Base-by-base conservation (phyloP, 2,329 filamentous ascomycete genomes). In the Grosmannia penicillata region DNA sequence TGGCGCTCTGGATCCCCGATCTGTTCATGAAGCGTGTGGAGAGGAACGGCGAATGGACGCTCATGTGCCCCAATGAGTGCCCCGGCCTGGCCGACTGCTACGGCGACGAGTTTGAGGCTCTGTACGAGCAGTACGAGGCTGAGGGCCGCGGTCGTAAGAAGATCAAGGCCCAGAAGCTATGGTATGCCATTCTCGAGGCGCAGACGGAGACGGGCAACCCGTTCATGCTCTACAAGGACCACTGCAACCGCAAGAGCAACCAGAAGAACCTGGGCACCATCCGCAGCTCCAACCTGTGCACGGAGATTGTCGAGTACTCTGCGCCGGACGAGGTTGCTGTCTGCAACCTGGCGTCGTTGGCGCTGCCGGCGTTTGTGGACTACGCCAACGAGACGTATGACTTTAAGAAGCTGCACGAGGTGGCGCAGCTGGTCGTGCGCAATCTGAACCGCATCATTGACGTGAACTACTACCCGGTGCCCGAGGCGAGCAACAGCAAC, bases 11-110 rank as follows among this genome's bases (percentile, higher is more conserved):
- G 91, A 95, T 95, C 42, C 87, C 91, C 14, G 91, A 98, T 68
- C 74, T 98, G 33, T 98, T 98, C 76, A 98, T 98, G 91, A 93
- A 94, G 72, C 86, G 91, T 59, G 89, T 98, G 40, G 86, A 98
- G 65, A 79, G 85, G 69, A 98, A 98, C 59, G 81, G 76, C 41
- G 82, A 91, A 43, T 98, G 91, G 91, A 96, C 91, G 15, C 70
- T 98, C 31, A 94, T 98, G 81, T 98, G 91, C 62, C 91, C 91
- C 46, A 93, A 93, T 54, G 91, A 98, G 63, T 91, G 85, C 54
- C 82, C 89, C 42, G 91, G 89, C 42, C 75, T 98, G 46, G 87
- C 91, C 41, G 91, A 98, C 60, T 84, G 93, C 54, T 96, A 96
- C 53, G 91, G 91, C 45, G 91, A 96, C 1, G 89, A 96, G 63